Evolutionary conservation across 2,329 filamentous ascomycete genomes (phyloP), one percentile per base, ranked within the genome.

Genomic region (Fusarium annulatum): DNA sequence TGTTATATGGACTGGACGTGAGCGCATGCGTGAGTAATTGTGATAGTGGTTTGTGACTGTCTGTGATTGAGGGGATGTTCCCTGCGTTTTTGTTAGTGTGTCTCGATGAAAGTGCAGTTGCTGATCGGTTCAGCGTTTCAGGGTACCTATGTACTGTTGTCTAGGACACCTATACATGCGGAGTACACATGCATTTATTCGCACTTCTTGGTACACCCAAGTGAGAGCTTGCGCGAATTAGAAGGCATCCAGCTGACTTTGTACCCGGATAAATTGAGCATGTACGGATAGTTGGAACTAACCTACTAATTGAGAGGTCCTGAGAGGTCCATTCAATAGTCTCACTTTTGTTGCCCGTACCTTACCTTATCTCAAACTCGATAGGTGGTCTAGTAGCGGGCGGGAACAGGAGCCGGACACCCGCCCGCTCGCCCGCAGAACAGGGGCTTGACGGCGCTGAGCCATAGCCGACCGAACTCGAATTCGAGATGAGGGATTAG

Each of bases 161-260:
- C 61, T 72, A 41, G 71, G 51, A 68, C 71, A 61, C 26, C 26
- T 26, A 26, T 59, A 58, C 67, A 71, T 59, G 49, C 36, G 33
- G 55, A 49, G 49, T 52, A 39, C 34, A 63, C 70, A 67, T 68
- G 58, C 67, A 73, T 61, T 53, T 30, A 38, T 61, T 51, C 59
- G 51, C 59, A 64, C 51, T 64, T 69, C 21, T 42, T 42, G 28
- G 45, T 48, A 19, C 45, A 28, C 58, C 43, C 41, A 63, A 39
- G 58, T 64, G 48, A 65, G 67, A 52, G 59, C 48, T 71, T 72
- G 67, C 60, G 57, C 45, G 67, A 74, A 68, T 65, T 48, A 49
- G 28, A 69, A 58, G 71, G 43, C 34, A 64, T 59, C 36, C 23
- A 42, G 58, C 53, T 59, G 63, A 42, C 56, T 72, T 55, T 65